A percentile compares a stretch with the other conserved stretches of the same genome.
Conservation (phyloP, 176 grass and related monocot genomes). For the Themeda triandra region DNA sequence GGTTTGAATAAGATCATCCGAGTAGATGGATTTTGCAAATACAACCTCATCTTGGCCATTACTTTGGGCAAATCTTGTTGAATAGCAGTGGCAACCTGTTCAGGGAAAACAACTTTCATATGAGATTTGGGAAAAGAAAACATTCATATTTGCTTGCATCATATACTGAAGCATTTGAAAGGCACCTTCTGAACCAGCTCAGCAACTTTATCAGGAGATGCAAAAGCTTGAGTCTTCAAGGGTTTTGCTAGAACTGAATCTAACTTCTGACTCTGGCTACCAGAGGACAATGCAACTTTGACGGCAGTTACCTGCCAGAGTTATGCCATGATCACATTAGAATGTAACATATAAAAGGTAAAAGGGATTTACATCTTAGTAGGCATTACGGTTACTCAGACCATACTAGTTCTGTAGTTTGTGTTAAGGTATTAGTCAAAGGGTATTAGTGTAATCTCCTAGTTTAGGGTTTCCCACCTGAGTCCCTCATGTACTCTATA, state of each 20-base stretch:
- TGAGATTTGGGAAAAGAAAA: background rate
- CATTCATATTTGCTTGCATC: background rate
- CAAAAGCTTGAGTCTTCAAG: constrained; percentile 93
- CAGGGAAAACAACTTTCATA: background rate
- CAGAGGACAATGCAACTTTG: constrained; percentile 83
- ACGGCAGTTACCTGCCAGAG: constrained; percentile 79
- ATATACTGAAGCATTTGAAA: background rate
- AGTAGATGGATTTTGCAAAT: constrained; percentile 94
- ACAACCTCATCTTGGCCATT: constrained; percentile 84
- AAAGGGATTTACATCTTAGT: background rate
- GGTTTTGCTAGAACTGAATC: constrained; percentile 93
- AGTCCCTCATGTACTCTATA: too few relatives aligned
- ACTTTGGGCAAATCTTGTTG: constrained; percentile 78
- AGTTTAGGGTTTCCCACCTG: too few relatives aligned
- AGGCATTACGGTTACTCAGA: background rate
- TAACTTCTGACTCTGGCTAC: constrained; percentile 75
- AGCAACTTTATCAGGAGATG: constrained; percentile 90
- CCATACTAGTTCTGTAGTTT: background rate
- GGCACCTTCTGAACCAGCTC: constrained; percentile 92
- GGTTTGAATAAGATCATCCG: constrained; percentile 97
- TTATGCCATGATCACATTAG: constrained; percentile 12
- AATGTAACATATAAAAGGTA: background rate
- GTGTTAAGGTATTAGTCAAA: too few relatives aligned
- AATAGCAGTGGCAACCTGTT: constrained; percentile 63
- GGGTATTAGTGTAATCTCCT: too few relatives aligned